Evolutionary conservation across 352 stramenopile species (phyloP).

Genomic region (Ophiocytium majus): DNA sequence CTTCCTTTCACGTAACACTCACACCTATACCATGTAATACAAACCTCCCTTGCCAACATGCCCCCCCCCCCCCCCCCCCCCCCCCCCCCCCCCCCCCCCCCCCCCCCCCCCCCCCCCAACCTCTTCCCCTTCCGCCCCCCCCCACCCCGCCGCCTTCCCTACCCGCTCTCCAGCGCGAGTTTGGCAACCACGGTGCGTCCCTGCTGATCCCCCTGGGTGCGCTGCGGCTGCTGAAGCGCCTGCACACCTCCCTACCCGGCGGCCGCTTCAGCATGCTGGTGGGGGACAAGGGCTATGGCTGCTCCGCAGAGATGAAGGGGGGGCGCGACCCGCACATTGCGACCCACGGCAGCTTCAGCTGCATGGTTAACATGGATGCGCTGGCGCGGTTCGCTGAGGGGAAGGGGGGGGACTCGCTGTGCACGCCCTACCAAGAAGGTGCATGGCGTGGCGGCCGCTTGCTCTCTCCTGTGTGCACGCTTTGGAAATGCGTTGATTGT

Average conservation of each 20-base stretch:
- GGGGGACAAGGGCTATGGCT: conserved; percentile 48
- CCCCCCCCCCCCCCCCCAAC: too few species aligned
- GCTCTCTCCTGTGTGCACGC: too few species aligned
- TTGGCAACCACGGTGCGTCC: conserved; percentile 2
- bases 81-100: too few species aligned
- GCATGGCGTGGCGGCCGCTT: neutral
- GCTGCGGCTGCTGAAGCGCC: conserved; percentile 37
- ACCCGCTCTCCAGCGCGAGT: neutral
- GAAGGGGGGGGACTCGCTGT: conserved; percentile 34
- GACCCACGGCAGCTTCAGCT: conserved; percentile 44
- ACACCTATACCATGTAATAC: too few species aligned
- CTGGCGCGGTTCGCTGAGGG: conserved; percentile 28
- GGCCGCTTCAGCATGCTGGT: conserved; percentile 40
- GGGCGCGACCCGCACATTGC: conserved; percentile 50
- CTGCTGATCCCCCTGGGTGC: conserved; percentile 48
- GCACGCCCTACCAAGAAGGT: conserved; percentile 51
- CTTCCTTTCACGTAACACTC: too few species aligned
- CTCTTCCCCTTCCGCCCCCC: neutral
- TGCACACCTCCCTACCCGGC: conserved; percentile 26
- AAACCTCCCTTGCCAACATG: too few species aligned
- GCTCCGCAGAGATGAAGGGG: conserved; percentile 38
- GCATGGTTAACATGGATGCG: conserved; percentile 54
- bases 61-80: too few species aligned
- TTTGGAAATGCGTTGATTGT: too few species aligned
- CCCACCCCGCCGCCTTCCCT: neutral